These are phyloP conservation scores for Oxyria digyna DNA, from an alignment of 148 eudicot species.

Conservation along the genomic window DNA sequence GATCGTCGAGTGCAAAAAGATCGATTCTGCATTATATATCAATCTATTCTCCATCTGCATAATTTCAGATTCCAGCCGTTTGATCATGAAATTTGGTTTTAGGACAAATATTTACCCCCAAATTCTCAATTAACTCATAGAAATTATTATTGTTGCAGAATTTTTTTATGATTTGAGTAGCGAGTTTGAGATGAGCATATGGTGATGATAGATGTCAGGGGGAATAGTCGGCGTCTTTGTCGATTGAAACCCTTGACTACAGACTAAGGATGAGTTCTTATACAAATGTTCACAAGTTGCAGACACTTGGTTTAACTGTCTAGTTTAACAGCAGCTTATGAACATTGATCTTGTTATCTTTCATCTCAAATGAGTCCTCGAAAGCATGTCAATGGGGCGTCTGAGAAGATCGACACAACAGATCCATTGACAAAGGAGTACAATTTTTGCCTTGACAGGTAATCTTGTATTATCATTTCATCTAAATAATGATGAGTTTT, in stretches of 20 bases:
- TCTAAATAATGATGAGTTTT: no score
- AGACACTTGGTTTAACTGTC: constrained; percentile 29
- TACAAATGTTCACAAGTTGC: constrained; percentile 16
- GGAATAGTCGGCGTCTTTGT: constrained; percentile 25
- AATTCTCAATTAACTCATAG: neutral
- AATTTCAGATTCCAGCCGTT: neutral
- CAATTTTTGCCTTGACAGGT: constrained; percentile 45
- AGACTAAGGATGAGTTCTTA: constrained; percentile 53
- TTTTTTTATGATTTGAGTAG: no score
- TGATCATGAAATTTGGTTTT: neutral
- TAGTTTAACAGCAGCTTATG: constrained; percentile 37
- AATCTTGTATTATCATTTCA: neutral
- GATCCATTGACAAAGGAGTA: constrained; percentile 27
- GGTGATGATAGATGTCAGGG: constrained; percentile 49
- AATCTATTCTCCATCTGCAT: no score
- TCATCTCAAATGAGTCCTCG: constrained; percentile 19
- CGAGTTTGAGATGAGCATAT: constrained; percentile 22
- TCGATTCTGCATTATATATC: neutral
- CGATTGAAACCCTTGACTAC: constrained; percentile 59
- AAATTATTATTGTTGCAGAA: no score
- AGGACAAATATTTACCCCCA: neutral
- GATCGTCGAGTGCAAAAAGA: neutral
- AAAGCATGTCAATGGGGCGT: constrained; percentile 24
- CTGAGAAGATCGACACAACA: constrained; percentile 17
- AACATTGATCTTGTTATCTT: constrained; percentile 13